phyloP scores from a whole-genome alignment of 441 rosid species.

The Daphne laureola region DNA sequence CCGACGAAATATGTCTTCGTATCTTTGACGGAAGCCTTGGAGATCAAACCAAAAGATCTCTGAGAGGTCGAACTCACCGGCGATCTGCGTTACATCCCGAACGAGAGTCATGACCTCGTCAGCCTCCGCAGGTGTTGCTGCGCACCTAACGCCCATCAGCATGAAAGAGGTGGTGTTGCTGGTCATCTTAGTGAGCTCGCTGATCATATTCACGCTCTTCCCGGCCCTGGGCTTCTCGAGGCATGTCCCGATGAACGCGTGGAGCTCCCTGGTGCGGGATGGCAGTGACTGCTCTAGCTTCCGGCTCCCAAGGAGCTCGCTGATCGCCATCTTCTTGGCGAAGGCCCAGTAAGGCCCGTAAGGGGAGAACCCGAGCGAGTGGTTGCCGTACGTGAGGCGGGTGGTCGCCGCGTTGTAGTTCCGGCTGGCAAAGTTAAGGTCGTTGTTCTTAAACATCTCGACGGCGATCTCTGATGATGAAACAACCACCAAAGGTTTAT shows the following conservation, averaged over 20 bases:
- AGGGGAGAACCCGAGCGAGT: slow-evolving; percentile 36
- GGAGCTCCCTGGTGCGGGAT: slow-evolving; percentile 26
- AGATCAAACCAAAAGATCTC: slow-evolving; percentile 42
- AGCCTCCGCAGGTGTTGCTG: slow-evolving; percentile 26
- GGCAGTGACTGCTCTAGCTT: slow-evolving; percentile 26
- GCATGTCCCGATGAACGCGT: slow-evolving; percentile 17
- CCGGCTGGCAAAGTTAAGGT: slow-evolving; percentile 28
- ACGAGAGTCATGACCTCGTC: slow-evolving; percentile 29
- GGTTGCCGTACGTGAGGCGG: slow-evolving; percentile 38
- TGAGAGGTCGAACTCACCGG: slow-evolving; percentile 36
- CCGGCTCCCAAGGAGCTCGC: slow-evolving; percentile 34
- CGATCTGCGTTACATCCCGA: slow-evolving; percentile 24
- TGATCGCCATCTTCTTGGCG: slow-evolving; percentile 43
- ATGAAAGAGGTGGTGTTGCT: slow-evolving; percentile 36
- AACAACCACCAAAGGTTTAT: too few species aligned
- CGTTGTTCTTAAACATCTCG: slow-evolving; percentile 19
- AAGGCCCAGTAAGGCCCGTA: slow-evolving; percentile 55
- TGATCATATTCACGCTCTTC: slow-evolving; percentile 28
- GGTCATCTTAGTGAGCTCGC: slow-evolving; percentile 26
- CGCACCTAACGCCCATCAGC: slow-evolving; percentile 29
- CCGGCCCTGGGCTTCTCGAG: slow-evolving; percentile 19
- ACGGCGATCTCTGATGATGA: too few species aligned
- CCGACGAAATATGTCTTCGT: slow-evolving; percentile 25
- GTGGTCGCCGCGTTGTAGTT: slow-evolving; percentile 26
- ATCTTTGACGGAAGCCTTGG: slow-evolving; percentile 33